Conservation (phyloP, 306 rosid genomes). For the Vigna trinervia region DNA sequence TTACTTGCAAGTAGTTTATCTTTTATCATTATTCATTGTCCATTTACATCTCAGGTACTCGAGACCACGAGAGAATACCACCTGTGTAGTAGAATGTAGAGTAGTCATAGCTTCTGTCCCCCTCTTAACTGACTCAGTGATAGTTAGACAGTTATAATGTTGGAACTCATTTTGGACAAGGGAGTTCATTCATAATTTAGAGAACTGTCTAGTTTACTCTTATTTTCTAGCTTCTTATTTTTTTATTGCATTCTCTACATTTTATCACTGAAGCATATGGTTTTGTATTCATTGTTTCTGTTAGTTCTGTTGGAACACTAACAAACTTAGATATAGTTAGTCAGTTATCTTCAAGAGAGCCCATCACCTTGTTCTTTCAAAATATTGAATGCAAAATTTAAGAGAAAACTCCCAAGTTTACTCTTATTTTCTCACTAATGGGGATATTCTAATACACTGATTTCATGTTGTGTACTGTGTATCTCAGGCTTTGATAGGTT, state of each 20-base stretch:
- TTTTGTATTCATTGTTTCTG: background rate
- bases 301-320: background rate
- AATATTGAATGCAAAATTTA: background rate
- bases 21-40: background rate
- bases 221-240: background rate
- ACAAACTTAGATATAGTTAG: background rate
- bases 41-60: background rate
- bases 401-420: background rate
- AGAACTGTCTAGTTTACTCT: background rate
- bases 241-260: background rate
- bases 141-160: background rate
- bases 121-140: background rate
- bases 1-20: background rate
- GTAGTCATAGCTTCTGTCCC: background rate
- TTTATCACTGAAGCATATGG: background rate
- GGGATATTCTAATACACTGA: background rate
- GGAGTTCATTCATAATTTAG: background rate
- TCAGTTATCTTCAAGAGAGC: background rate
- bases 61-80: background rate
- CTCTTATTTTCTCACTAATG: background rate
- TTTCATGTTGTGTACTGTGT: background rate
- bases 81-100: background rate
- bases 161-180: background rate
- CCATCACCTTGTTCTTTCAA: background rate
- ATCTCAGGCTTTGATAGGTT: constrained; percentile 28